phyloP scores from a whole-genome alignment of 2,329 filamentous ascomycete species.

The Plenodomus biglobosus region DNA sequence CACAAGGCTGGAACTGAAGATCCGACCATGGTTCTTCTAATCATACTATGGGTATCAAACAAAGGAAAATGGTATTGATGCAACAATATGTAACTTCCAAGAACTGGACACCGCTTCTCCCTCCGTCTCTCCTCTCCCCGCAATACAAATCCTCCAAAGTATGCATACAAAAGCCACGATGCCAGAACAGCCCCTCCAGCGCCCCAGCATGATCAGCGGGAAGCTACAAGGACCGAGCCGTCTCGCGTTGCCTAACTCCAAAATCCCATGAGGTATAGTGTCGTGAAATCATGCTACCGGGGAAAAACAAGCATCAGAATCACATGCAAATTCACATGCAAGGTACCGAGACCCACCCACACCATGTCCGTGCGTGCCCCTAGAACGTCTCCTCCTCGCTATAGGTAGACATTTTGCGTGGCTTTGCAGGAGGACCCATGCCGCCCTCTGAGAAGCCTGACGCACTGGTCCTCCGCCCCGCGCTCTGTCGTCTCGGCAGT shows the following conservation, averaged over 20 bases:
- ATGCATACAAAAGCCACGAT: background rate
- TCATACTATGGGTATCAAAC: slow-evolving; percentile 14
- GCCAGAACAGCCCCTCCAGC: too few species aligned
- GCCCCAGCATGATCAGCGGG: background rate
- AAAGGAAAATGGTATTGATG: slow-evolving; percentile 34
- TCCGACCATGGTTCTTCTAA: background rate
- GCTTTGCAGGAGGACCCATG: slow-evolving; percentile 51
- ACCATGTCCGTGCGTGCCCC: slow-evolving; percentile 6
- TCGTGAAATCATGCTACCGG: slow-evolving; percentile 22
- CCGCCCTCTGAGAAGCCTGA: slow-evolving; percentile 43
- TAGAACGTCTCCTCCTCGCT: slow-evolving; percentile 63
- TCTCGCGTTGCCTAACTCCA: slow-evolving; percentile 9
- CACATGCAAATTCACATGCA: slow-evolving; percentile 23
- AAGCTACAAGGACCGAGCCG: slow-evolving; percentile 1
- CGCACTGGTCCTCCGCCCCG: slow-evolving; percentile 45
- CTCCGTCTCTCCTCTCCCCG: slow-evolving; percentile 2
- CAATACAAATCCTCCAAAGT: background rate
- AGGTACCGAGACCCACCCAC: slow-evolving; percentile 5
- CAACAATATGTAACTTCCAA: slow-evolving; percentile 22
- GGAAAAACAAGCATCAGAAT: slow-evolving; percentile 10
- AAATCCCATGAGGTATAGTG: slow-evolving; percentile 22
- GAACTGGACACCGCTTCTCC: slow-evolving; percentile 1
- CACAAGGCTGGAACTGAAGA: background rate
- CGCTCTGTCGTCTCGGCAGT: slow-evolving; percentile 56
- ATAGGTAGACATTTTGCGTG: slow-evolving; percentile 53